Percentiles rank a stretch among this genome's conserved stretches.
Conservation (phyloP, 2,329 filamentous ascomycete genomes). For the Fusarium sp. region DNA sequence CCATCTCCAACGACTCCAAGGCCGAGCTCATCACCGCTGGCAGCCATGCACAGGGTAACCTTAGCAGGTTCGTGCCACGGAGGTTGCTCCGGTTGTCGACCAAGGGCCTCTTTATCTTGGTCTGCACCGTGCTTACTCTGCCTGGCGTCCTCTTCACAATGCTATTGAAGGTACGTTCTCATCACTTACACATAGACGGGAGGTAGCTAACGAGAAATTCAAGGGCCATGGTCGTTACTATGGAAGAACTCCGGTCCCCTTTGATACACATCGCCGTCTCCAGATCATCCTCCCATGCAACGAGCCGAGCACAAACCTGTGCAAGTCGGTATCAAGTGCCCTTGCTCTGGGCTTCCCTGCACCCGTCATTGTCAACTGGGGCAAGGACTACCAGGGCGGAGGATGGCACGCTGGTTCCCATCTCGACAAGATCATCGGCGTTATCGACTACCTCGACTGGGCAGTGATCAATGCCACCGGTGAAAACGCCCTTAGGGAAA, state of each 20-base stretch:
- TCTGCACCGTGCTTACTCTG: background rate
- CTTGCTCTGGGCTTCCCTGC: slow-evolving; percentile 43
- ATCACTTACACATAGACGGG: background rate
- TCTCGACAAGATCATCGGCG: slow-evolving; percentile 45
- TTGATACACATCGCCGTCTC: slow-evolving; percentile 22
- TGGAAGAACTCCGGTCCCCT: background rate
- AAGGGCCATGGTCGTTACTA: background rate
- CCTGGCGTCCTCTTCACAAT: background rate
- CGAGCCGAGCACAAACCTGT: slow-evolving; percentile 39
- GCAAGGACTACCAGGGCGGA: slow-evolving; percentile 20
- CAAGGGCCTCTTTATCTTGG: background rate
- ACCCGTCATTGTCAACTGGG: slow-evolving; percentile 47
- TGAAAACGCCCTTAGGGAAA: slow-evolving; percentile 23
- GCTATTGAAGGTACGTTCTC: background rate
- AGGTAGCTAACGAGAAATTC: background rate
- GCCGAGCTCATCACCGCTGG: background rate
- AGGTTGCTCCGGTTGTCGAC: background rate
- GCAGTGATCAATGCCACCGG: background rate
- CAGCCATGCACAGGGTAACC: background rate
- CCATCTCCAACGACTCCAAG: background rate
- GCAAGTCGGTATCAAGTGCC: slow-evolving; percentile 40
- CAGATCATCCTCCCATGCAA: slow-evolving; percentile 34
- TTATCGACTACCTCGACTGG: slow-evolving; percentile 41
- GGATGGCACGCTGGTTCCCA: slow-evolving; percentile 35
- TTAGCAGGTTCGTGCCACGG: background rate